phyloP scores from a whole-genome alignment of 2,329 filamentous ascomycete species.

The Colletotrichum higginsianum region DNA sequence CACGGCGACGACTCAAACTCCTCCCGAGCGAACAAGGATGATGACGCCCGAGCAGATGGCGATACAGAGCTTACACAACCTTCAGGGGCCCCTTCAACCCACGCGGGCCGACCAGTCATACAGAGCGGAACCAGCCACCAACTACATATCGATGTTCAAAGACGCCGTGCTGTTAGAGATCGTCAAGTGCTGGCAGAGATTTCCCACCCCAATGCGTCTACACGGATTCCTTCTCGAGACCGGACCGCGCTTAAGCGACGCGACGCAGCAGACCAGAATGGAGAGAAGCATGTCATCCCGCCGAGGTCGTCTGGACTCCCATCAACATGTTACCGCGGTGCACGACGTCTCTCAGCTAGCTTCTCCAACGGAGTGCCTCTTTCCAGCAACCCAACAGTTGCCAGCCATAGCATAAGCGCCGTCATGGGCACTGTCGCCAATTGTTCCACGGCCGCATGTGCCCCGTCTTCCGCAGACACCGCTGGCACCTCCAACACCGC shows the following conservation, averaged over 20 bases:
- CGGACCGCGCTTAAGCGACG: background rate
- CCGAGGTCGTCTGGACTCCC: background rate
- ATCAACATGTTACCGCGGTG: background rate
- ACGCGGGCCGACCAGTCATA: background rate
- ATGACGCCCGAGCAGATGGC: background rate
- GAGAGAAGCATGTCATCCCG: background rate
- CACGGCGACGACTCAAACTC: too few relatives aligned
- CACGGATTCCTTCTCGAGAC: conserved; percentile 1
- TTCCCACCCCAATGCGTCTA: conserved; percentile 12
- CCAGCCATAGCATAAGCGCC: conserved; percentile 48
- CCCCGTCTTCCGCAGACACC: too few relatives aligned
- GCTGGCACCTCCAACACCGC: too few relatives aligned
- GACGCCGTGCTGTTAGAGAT: conserved; percentile 11
- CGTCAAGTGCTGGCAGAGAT: conserved; percentile 33
- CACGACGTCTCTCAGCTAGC: conserved; percentile 50
- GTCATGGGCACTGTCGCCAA: conserved; percentile 32
- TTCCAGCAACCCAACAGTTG: conserved; percentile 50
- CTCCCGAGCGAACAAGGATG: background rate
- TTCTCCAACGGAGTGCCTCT: conserved; percentile 47
- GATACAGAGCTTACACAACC: background rate
- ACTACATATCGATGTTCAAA: conserved; percentile 7
- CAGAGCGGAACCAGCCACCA: background rate
- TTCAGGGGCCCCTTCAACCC: conserved; percentile 34
- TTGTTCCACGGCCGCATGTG: too few relatives aligned
- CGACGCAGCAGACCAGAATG: background rate